These are phyloP conservation scores for Phlebiopsis gigantea DNA, from an alignment of 768 basidiomycete species.

Conservation along the genomic window DNA sequence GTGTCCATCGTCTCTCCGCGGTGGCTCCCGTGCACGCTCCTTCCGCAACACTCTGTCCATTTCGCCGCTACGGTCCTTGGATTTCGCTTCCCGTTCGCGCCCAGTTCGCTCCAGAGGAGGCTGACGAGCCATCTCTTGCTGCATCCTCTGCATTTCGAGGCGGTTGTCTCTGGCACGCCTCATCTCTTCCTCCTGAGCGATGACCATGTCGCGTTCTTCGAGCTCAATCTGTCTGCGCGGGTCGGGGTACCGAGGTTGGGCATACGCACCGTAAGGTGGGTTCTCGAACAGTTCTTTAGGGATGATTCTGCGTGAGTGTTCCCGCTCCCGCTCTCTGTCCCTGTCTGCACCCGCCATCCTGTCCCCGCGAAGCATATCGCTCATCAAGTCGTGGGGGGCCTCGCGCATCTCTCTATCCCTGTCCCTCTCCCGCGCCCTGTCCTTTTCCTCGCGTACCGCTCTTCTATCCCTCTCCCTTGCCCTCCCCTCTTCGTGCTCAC, in stretches of 20 bases:
- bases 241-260: neutral
- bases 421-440: conserved; percentile 15
- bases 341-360: conserved; percentile 26
- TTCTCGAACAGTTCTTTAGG: conserved; percentile 20
- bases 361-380: conserved; percentile 12
- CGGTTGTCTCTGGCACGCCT: conserved; percentile 14
- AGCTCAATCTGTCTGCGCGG: conserved; percentile 2
- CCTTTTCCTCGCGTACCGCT: conserved; percentile 22
- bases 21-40: conserved; percentile 6
- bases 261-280: conserved; percentile 22
- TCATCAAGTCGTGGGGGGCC: neutral
- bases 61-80: conserved; percentile 12
- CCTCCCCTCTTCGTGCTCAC: conserved; percentile 9
- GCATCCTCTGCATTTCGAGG: neutral
- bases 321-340: conserved; percentile 24
- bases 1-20: conserved; percentile 2
- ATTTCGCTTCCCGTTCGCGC: conserved; percentile 16
- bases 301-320: conserved; percentile 15
- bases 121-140: neutral
- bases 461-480: neutral
- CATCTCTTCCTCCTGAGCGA: conserved; percentile 19
- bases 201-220: conserved; percentile 18
- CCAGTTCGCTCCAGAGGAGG: neutral
- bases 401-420: conserved; percentile 27
- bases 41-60: neutral